These are phyloP conservation scores for Vinca major DNA, from an alignment of 305 asterid species.

Conservation along the genomic window DNA sequence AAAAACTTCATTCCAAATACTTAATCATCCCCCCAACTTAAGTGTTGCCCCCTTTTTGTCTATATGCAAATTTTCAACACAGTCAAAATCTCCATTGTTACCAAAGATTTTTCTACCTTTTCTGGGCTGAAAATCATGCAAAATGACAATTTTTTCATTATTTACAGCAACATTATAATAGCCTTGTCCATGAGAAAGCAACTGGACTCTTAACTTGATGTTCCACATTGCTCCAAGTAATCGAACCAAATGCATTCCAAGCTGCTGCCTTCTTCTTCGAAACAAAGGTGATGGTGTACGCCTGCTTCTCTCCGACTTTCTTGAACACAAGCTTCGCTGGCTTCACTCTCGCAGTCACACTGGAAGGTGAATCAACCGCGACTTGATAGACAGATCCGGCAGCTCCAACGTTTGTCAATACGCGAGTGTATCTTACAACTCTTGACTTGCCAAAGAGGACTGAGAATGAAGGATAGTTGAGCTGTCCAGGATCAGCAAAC, in stretches of 20 bases:
- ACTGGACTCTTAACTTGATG: conserved; percentile 69
- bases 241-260: conserved; percentile 44
- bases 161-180: conserved; percentile 6
- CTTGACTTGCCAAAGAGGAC: conserved; percentile 43
- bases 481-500: conserved; percentile 56
- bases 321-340: conserved; percentile 28
- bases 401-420: conserved; percentile 33
- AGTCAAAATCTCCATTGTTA: not conserved
- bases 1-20: no score
- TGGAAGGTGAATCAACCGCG: conserved; percentile 20
- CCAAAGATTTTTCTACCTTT: not conserved
- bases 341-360: conserved; percentile 20
- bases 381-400: conserved; percentile 27
- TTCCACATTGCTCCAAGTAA: conserved; percentile 50
- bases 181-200: conserved; percentile 43
- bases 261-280: conserved; percentile 22
- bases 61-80: not conserved
- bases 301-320: conserved; percentile 23
- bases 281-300: conserved; percentile 31
- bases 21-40: not conserved
- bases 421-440: conserved; percentile 31
- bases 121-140: conserved; percentile 4
- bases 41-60: not conserved
- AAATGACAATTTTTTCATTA: not conserved
- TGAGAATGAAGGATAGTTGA: conserved; percentile 84